Evolutionary conservation across 2,329 filamentous ascomycete species (phyloP), one percentile per base, ranked within the genome.

Genomic region (Ceratocystis huliohia): DNA sequence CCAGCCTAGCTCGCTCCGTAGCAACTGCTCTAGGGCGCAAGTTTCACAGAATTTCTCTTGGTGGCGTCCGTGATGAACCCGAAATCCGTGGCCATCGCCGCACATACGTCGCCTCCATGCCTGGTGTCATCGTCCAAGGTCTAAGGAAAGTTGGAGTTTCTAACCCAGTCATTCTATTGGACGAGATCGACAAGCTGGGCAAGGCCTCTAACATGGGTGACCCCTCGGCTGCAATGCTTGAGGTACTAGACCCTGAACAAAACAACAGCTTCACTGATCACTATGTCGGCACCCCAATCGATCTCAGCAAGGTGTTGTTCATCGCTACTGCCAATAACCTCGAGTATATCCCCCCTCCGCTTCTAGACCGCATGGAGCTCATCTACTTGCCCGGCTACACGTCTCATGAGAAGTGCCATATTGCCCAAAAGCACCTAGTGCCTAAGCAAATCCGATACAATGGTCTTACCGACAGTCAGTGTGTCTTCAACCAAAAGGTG

Each of bases 91-190:
- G 94, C 8, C 94, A 99, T 76, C 84, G 94, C 66, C 83, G 94
- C 71, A 99, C 94, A 0, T 99, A 99, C 73, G 94, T 99, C 67
- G 94, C 94, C 25, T 94, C 94, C n/a, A 96, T 99, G 93, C 94
- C 94, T 8, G 94, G 94, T 65, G 80, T 97, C 66, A 88, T 99
- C 68, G 92, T 97, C 37, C 92, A 91, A 74, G 94, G 93, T 0
- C 75, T 99, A 66, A 92, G 94, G 78, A 99, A 97, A 78, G 93
- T 95, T 41, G 93, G 92, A 61, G 93, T 97, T 22, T 85, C 91
- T 2, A 99, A 99, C 73, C 94, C 94, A 0, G 93, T 99, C 66
- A 89, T 99, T 77, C 78, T 99, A 59, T 85, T 99, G 13, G 94
- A 99, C 73, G 94, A 99, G 78, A 96, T 99, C 71, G 94, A 99